Evolutionary conservation across 2,329 filamentous ascomycete species (phyloP), one percentile per base, ranked within the genome.

Genomic region (Verticillium albo-atrum): DNA sequence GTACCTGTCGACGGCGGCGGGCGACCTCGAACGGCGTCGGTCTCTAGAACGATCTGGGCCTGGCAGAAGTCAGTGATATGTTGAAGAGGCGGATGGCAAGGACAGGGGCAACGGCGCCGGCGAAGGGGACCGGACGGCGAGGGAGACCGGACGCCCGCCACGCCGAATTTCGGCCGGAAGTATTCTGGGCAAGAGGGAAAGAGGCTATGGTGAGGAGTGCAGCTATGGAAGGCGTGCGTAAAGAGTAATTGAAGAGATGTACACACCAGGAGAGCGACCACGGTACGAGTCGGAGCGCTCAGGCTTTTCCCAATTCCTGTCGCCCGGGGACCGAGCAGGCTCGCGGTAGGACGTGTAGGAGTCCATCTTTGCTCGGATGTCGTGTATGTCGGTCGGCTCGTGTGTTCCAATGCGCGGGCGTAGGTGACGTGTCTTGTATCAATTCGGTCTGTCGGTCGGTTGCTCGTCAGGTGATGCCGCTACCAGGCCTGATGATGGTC

Each of bases 1-100:
- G 70, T 94, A 94, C 59, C 90, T 83, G 68, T 94, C 90, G 61
- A 92, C 86, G 15, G 83, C 79, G 23, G 77, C 77, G 3, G 90
- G 90, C 1, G 90, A 94, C 58, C 90, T 86, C 32, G 89, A 92
- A 23, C 81, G 77, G 64, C 89, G 80, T 57, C 81, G 79, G 47
- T 87, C 88, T 55, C 84, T 79, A 15, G 56, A 61, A n/a, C 85
- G 81, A 20, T 89, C 86, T 63, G 78, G 78, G 55, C 80, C 85
- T 87, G 58, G 55, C 56, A 58, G 25, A 30, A 27, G 34, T 53
- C 23, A 15, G 55, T 20, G n/a, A 7, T 14, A 23, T 47, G 42
- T 47, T 20, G 25, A 25, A 25, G 10, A 9, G 25, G 20, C 9
- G 9, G 9, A 17, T n/a, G 20, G 20, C 20, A 10, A 47, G 42